Conservation (phyloP, 257 asterid genomes). For the Lycium barbarum region DNA sequence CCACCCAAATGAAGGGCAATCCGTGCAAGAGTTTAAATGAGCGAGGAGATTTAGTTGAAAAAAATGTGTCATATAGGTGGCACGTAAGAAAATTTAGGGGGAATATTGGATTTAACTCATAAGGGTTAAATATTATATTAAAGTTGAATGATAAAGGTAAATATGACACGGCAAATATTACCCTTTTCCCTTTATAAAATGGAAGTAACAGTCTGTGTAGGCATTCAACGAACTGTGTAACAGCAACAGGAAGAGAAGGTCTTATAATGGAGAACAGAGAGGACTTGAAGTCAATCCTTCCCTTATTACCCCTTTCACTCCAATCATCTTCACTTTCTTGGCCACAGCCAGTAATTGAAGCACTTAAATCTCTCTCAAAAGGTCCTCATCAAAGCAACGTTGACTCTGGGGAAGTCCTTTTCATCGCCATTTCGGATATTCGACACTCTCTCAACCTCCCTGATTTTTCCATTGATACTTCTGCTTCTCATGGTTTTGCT, state of each 20-base stretch:
- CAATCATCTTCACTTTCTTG: slow-evolving; percentile 69
- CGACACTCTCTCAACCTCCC: slow-evolving; percentile 54
- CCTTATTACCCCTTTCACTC: slow-evolving; percentile 60
- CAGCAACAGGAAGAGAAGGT: not conserved
- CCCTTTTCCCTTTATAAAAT: no score
- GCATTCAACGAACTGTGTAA: not conserved
- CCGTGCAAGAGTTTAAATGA: no score
- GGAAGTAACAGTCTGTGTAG: not conserved
- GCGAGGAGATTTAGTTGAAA: no score
- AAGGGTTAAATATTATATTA: no score
- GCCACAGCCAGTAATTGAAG: slow-evolving; percentile 67
- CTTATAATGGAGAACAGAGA: slow-evolving; percentile 18
- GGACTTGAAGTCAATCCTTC: slow-evolving; percentile 55
- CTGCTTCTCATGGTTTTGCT: slow-evolving; percentile 64
- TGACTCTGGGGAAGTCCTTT: slow-evolving; percentile 65
- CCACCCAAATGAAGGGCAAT: no score
- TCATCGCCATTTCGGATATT: slow-evolving; percentile 68
- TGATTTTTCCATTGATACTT: slow-evolving; percentile 40
- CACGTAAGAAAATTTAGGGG: no score
- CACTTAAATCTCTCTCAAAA: slow-evolving; percentile 68
- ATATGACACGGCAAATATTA: no score
- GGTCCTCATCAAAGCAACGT: slow-evolving; percentile 80
- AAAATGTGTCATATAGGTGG: no score
- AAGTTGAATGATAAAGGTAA: no score
- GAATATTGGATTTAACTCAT: no score